Evolutionary conservation across 352 stramenopile species (phyloP).

Genomic region (Globisporangium abappressorium): DNA sequence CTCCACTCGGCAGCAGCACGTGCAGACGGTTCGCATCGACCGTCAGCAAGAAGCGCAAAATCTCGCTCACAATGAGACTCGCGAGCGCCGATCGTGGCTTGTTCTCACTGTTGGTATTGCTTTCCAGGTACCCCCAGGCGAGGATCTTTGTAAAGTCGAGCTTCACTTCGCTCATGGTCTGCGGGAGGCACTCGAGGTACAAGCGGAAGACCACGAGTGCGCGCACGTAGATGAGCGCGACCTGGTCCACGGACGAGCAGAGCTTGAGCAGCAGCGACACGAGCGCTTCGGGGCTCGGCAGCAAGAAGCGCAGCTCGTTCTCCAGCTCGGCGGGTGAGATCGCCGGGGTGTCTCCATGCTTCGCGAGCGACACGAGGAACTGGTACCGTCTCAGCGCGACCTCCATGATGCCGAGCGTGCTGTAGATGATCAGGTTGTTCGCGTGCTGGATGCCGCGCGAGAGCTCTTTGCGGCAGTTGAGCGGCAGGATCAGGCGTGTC

Average conservation of each 20-base stretch:
- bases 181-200: slow-evolving; percentile 72
- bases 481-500: slow-evolving; percentile 60
- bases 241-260: slow-evolving; percentile 33
- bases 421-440: slow-evolving; percentile 77
- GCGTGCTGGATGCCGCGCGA: slow-evolving; percentile 76
- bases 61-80: slow-evolving; percentile 62
- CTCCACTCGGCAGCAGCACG: slow-evolving; percentile 40
- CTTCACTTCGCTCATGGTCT: slow-evolving; percentile 79
- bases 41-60: slow-evolving; percentile 62
- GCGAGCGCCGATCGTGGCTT: slow-evolving; percentile 28
- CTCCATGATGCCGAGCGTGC: slow-evolving; percentile 63
- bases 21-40: slow-evolving; percentile 56
- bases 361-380: slow-evolving; percentile 28
- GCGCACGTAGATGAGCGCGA: slow-evolving; percentile 68
- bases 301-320: slow-evolving; percentile 58
- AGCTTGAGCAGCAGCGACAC: slow-evolving; percentile 80
- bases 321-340: slow-evolving; percentile 38
- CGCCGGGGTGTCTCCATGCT: slow-evolving; percentile 9
- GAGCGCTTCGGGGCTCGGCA: slow-evolving; percentile 75
- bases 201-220: slow-evolving; percentile 70
- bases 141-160: slow-evolving; percentile 85
- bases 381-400: slow-evolving; percentile 53
- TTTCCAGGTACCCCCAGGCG: slow-evolving; percentile 47
- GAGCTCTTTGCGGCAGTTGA: slow-evolving; percentile 76
- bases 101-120: not conserved